Percentiles rank a stretch among this genome's conserved stretches.
Evolutionary conservation across 176 grass and related monocot genomes (phyloP).

Genomic region (Ensete glaucum): DNA sequence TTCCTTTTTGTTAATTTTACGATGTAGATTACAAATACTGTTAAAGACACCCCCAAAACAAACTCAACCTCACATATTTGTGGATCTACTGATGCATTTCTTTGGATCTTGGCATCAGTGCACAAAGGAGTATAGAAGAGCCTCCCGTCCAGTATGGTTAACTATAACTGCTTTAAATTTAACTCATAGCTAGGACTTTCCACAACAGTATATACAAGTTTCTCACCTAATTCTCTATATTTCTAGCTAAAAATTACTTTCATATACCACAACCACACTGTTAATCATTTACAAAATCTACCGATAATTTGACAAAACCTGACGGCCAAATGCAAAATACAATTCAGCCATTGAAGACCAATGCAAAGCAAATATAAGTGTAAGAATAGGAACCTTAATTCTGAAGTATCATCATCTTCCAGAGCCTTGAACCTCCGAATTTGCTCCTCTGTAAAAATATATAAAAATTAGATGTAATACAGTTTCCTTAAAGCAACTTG

Average conservation of each 20-base stretch:
- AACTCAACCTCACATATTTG: background rate
- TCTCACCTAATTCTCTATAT: background rate
- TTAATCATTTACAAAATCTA: background rate
- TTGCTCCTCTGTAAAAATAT: conserved; percentile 46
- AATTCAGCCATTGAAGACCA: too few species aligned
- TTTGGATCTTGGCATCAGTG: background rate
- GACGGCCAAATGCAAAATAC: too few species aligned
- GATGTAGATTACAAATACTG: background rate
- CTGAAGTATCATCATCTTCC: conserved; percentile 62
- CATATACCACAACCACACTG: background rate
- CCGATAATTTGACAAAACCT: too few species aligned
- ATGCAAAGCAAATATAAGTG: conserved; percentile 10
- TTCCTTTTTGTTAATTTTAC: background rate
- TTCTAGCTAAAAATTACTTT: background rate
- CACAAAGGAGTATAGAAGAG: background rate
- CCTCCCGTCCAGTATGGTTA: background rate
- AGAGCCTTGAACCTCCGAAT: conserved; percentile 59
- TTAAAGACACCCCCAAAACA: background rate
- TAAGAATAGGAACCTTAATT: conserved; percentile 50
- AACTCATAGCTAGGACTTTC: background rate
- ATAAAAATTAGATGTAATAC: conserved; percentile 19
- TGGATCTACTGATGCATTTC: background rate
- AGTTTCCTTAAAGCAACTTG: conserved; percentile 3
- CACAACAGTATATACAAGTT: background rate
- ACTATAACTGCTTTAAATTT: background rate